Percentiles rank a stretch among this genome's conserved stretches.
These are phyloP conservation scores for Centella asiatica DNA, from an alignment of 129 eudicot species.

Conservation along the genomic window DNA sequence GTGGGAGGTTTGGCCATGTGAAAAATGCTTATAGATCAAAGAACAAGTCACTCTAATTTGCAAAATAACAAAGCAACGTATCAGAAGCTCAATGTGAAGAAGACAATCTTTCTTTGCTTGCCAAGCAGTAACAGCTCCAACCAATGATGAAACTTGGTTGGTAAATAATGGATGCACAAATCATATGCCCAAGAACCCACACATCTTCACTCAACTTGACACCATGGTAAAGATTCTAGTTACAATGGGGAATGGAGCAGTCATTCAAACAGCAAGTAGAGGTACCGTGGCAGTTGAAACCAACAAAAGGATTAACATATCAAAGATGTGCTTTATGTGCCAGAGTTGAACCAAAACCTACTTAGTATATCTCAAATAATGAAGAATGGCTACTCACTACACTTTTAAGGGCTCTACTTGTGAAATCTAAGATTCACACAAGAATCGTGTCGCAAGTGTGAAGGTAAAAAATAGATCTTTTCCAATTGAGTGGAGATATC, in stretches of 20 bases:
- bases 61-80: constrained; percentile 3
- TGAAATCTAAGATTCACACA: constrained; percentile 9
- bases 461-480: constrained; percentile 2
- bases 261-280: constrained; percentile 6
- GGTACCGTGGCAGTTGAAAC: constrained; percentile 10
- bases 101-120: constrained; percentile 3
- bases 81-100: neutral
- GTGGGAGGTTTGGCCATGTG: neutral
- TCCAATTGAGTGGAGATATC: no score
- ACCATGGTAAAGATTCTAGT: neutral
- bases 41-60: no score
- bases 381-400: constrained; percentile 1
- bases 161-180: constrained; percentile 7
- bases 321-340: constrained; percentile 14
- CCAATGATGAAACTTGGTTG: no score
- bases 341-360: constrained; percentile 6
- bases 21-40: constrained; percentile 4
- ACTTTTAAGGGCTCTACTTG: constrained; percentile 6
- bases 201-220: neutral
- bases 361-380: constrained; percentile 12
- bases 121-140: no score
- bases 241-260: constrained; percentile 12
- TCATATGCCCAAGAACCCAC: constrained; percentile 2
- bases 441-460: neutral
- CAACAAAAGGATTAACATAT: constrained; percentile 4